Evolutionary conservation across 1,139 yeast species (phyloP).

Genomic region (Kodamaea fungicola): DNA sequence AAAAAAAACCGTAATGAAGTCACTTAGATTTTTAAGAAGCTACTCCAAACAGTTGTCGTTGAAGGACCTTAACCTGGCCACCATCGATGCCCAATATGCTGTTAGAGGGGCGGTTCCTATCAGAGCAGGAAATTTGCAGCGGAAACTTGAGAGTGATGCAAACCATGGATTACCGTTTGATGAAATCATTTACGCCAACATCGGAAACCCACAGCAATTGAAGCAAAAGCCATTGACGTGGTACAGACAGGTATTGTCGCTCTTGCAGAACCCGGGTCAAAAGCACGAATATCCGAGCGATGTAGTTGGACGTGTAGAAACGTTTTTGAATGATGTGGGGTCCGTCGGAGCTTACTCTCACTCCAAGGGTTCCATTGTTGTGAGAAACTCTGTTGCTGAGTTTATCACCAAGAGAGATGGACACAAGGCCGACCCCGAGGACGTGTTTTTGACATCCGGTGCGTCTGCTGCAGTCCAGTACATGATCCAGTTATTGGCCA

Average conservation of each 20-base stretch:
- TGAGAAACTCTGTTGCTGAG: constrained; percentile 75
- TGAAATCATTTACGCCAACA: constrained; percentile 80
- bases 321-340: constrained; percentile 58
- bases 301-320: constrained; percentile 66
- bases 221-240: constrained; percentile 94
- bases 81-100: constrained; percentile 87
- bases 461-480: constrained; percentile 89
- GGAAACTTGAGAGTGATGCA: constrained; percentile 41
- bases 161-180: constrained; percentile 69
- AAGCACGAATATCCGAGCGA: constrained; percentile 55
- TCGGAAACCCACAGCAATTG: constrained; percentile 96
- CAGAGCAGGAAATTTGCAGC: constrained; percentile 80
- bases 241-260: constrained; percentile 83
- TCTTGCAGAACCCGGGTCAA: constrained; percentile 75
- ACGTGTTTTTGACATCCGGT: constrained; percentile 84
- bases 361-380: constrained; percentile 77
- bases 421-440: constrained; percentile 54
- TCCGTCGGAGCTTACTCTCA: constrained; percentile 94
- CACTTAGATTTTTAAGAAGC: constrained; percentile 4
- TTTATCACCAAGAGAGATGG: constrained; percentile 75
- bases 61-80: constrained; percentile 64
- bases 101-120: constrained; percentile 94
- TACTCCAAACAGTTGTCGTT: constrained; percentile 16
- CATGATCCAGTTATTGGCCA: constrained; percentile 65
- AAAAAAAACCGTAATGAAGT: constrained; percentile 2